A percentile compares a stretch with the other conserved stretches of the same genome.
phyloP scores from a whole-genome alignment of 2,329 filamentous ascomycete species.

The Alternaria alternata region DNA sequence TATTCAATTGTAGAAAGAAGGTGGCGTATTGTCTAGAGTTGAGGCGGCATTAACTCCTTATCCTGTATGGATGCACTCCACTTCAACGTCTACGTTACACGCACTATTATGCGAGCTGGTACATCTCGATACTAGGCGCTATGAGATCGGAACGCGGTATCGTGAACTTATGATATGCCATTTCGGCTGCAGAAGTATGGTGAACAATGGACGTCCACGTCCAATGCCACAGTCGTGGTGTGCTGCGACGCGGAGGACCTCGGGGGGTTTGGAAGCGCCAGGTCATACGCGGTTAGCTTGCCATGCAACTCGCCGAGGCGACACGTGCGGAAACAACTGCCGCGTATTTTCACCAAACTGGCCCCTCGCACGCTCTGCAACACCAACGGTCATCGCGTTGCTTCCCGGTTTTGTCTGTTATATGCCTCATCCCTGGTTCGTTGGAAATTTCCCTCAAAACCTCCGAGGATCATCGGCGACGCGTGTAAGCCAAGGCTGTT shows the following conservation, averaged over 20 bases:
- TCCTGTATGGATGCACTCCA: not conserved
- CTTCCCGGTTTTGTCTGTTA: conserved; percentile 4
- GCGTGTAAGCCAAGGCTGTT: not conserved
- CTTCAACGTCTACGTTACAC: no score
- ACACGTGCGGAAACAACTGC: conserved; percentile 7
- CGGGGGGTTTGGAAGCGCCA: not conserved
- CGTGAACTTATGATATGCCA: no score
- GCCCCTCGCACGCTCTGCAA: not conserved
- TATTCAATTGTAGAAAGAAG: not conserved
- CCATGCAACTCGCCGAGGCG: conserved; percentile 15
- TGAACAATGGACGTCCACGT: not conserved
- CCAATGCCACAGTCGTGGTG: not conserved
- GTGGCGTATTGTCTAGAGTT: not conserved
- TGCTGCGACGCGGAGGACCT: not conserved
- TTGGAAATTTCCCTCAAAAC: not conserved
- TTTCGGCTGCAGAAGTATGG: not conserved
- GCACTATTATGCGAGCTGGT: not conserved
- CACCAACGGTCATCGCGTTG: conserved; percentile 9
- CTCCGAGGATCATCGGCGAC: not conserved
- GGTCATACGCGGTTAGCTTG: not conserved
- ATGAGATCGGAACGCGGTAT: rapidly evolving
- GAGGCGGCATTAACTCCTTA: not conserved
- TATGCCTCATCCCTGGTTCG: not conserved
- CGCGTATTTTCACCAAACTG: not conserved
- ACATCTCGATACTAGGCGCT: not conserved